Conservation (phyloP, 2,329 filamentous ascomycete species). For the Kalaharituber pfeilii region DNA sequence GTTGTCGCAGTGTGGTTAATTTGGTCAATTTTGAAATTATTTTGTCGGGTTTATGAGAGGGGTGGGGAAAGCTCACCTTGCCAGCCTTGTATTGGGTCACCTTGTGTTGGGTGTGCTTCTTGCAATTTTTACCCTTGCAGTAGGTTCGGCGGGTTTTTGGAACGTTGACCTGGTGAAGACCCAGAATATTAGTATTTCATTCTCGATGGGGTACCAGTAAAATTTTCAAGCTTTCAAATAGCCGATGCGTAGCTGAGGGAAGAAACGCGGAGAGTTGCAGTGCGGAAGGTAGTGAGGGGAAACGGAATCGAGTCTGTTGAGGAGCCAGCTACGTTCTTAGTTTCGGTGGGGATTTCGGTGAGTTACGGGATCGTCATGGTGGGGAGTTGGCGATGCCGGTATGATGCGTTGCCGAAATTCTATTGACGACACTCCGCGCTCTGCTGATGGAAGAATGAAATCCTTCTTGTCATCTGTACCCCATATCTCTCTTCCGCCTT, state of each 20-base stretch:
- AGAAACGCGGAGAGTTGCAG: neutral
- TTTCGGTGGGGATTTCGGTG: neutral
- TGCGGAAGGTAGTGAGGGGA: neutral
- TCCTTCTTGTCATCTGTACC: too few species aligned
- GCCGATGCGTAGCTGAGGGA: neutral
- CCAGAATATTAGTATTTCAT: neutral
- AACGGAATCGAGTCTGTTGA: neutral
- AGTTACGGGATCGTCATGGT: too few species aligned
- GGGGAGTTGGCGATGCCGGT: too few species aligned
- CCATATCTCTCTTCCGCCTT: too few species aligned
- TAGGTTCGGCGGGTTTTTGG: conserved; percentile 95
- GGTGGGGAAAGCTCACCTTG: conserved; percentile 42
- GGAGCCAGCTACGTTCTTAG: neutral
- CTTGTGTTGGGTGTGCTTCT: conserved; percentile 80
- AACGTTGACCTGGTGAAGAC: conserved; percentile 78
- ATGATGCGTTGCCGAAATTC: too few species aligned
- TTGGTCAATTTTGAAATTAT: conserved; percentile 8
- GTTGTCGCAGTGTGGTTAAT: conserved; percentile 7
- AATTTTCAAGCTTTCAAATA: neutral
- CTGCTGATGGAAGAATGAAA: too few species aligned
- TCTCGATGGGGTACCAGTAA: neutral
- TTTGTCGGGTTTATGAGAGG: conserved; percentile 12
- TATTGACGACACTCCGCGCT: too few species aligned
- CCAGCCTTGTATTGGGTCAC: conserved; percentile 95
- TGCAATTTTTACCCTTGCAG: conserved; percentile 93